Evolutionary conservation across 2,329 filamentous ascomycete species (phyloP).

Genomic region (Diaporthe aspalathi): DNA sequence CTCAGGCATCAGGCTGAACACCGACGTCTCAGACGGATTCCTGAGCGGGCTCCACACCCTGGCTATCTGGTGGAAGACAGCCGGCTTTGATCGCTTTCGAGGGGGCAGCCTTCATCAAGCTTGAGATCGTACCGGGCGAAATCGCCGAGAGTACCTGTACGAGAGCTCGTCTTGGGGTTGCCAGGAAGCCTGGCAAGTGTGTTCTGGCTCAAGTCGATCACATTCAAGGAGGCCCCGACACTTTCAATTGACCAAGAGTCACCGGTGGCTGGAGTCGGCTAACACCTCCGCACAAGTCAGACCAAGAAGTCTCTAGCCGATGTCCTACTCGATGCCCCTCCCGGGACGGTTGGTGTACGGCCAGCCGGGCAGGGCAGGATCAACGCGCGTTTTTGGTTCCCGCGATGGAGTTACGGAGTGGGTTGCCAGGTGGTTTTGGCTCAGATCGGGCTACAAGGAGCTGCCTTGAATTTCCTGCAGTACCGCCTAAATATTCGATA

Average conservation of each 20-base stretch:
- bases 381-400: constrained; percentile 34
- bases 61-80: neutral
- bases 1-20: constrained; percentile 2
- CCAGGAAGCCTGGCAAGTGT: neutral
- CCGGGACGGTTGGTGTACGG: neutral
- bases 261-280: constrained; percentile 5
- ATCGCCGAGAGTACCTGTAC: neutral
- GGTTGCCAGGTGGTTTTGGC: constrained; percentile 2
- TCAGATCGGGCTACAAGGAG: constrained; percentile 1
- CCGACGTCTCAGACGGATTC: neutral
- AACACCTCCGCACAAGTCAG: neutral
- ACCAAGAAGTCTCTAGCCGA: neutral
- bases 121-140: neutral
- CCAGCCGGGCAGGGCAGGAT: constrained; percentile 7
- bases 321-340: neutral
- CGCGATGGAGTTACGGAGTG: constrained; percentile 4
- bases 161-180: neutral
- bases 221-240: neutral
- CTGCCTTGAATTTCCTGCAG: neutral
- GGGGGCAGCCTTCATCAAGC: neutral
- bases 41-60: neutral
- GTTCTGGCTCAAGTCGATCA: neutral
- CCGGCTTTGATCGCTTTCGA: neutral
- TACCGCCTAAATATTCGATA: neutral
- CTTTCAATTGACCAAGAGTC: constrained; percentile 4